Evolutionary conservation across 139 green algal genomes (phyloP).

Genomic region (Klebsormidium nitens): DNA sequence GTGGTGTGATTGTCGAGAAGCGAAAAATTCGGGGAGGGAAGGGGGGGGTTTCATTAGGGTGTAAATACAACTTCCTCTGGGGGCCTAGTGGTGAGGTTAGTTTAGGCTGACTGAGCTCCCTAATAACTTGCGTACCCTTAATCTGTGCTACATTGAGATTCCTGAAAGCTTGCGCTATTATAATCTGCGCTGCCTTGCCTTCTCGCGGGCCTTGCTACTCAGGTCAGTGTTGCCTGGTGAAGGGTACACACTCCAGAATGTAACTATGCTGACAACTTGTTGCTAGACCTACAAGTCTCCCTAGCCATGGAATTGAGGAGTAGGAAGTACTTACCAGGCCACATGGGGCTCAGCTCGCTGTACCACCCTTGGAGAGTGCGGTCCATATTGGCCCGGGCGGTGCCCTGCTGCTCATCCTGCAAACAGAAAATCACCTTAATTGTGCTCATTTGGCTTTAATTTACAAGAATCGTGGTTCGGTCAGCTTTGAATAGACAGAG

Average conservation of each 20-base stretch:
- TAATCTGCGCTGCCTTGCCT: background rate
- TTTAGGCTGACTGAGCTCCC: too few species aligned
- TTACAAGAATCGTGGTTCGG: too few species aligned
- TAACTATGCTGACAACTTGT: background rate
- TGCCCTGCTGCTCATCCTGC: conserved; percentile 13
- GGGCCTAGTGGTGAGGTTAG: too few species aligned
- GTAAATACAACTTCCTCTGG: too few species aligned
- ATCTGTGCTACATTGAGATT: too few species aligned
- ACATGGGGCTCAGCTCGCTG: conserved; percentile 40
- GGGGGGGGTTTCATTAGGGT: too few species aligned
- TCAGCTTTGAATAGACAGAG: too few species aligned
- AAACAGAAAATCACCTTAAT: background rate
- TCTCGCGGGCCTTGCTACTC: background rate
- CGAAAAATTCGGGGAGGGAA: too few species aligned
- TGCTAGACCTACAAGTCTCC: background rate
- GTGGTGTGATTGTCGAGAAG: too few species aligned
- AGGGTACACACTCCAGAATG: background rate
- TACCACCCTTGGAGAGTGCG: conserved; percentile 35
- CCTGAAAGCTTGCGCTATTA: background rate
- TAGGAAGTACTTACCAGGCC: conserved; percentile 26
- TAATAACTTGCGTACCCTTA: too few species aligned
- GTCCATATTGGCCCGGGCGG: conserved; percentile 20
- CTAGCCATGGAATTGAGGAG: background rate
- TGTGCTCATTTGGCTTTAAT: too few species aligned
- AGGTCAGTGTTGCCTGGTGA: background rate